These are phyloP conservation scores for Spergularia bocconei DNA, from an alignment of 148 eudicot genomes.

Conservation along the genomic window DNA sequence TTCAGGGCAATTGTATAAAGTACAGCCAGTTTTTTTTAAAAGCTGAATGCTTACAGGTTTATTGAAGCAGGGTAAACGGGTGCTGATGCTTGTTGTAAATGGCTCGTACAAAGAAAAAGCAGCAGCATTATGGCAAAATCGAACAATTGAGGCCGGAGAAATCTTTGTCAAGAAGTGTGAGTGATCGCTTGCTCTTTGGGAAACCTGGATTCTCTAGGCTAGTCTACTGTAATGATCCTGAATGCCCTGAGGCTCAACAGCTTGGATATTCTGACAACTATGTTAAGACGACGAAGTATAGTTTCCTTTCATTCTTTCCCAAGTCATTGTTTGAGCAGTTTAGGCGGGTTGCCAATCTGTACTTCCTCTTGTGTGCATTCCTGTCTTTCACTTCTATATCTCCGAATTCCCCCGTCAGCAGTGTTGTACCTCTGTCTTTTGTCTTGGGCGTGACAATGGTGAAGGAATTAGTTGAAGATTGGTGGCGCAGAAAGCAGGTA, in stretches of 20 bases:
- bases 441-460: constrained; percentile 66
- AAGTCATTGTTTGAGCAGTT: constrained; percentile 80
- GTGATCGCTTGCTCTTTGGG: constrained; percentile 39
- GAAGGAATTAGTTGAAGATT: constrained; percentile 70
- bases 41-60: background rate
- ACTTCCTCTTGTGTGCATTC: constrained; percentile 55
- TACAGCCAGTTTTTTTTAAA: background rate
- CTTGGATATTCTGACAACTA: constrained; percentile 42
- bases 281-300: constrained; percentile 60
- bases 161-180: constrained; percentile 21
- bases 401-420: constrained; percentile 57
- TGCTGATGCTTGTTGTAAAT: constrained; percentile 8
- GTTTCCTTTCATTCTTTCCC: constrained; percentile 50
- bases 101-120: constrained; percentile 33
- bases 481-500: constrained; percentile 50
- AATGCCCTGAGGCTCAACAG: constrained; percentile 34
- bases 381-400: constrained; percentile 56
- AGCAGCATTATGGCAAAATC: constrained; percentile 34
- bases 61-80: background rate
- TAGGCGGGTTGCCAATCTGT: constrained; percentile 68
- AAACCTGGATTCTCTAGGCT: constrained; percentile 53
- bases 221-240: constrained; percentile 58
- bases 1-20: no score
- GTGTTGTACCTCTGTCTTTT: constrained; percentile 53
- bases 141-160: constrained; percentile 23